Percentiles rank a stretch among this genome's conserved stretches.
These are phyloP conservation scores for Russula virescens DNA, from an alignment of 768 basidiomycete genomes.

Conservation along the genomic window DNA sequence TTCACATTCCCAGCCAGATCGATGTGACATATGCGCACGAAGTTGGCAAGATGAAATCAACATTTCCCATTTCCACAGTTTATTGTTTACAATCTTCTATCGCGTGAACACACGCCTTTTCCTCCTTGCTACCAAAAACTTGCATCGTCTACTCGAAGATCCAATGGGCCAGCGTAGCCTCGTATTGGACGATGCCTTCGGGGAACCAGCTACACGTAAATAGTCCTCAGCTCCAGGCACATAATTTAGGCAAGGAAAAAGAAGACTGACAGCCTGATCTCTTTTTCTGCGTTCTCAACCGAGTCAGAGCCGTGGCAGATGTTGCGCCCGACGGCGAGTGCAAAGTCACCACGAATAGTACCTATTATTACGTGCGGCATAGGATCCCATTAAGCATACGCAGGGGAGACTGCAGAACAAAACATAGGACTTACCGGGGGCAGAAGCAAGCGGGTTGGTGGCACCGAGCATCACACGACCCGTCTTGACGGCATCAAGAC, in stretches of 20 bases:
- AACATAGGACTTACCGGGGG: constrained; percentile 55
- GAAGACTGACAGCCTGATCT: constrained; percentile 75
- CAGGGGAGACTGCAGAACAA: no score
- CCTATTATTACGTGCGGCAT: constrained; percentile 39
- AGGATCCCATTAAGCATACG: not conserved
- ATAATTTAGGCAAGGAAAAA: not conserved
- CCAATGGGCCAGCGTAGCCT: constrained; percentile 58
- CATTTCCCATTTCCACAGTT: not conserved
- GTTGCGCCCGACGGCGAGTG: constrained; percentile 91
- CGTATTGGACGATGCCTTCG: constrained; percentile 72
- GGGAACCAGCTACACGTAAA: constrained; percentile 75
- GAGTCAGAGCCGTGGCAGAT: constrained; percentile 90
- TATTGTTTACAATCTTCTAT: constrained; percentile 8
- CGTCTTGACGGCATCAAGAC: constrained; percentile 90
- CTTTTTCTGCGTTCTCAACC: constrained; percentile 87
- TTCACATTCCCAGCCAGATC: not conserved
- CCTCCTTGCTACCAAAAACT: not conserved
- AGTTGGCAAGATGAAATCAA: not conserved
- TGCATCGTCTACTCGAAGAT: constrained; percentile 62
- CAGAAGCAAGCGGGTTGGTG: constrained; percentile 91
- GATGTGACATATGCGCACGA: not conserved
- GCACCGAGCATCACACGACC: constrained; percentile 94
- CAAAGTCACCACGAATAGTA: constrained; percentile 94
- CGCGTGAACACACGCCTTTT: not conserved
- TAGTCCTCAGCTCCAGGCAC: constrained; percentile 13